Conservation (phyloP, 495 filamentous ascomycete genomes). For the Darksidea phi region DNA sequence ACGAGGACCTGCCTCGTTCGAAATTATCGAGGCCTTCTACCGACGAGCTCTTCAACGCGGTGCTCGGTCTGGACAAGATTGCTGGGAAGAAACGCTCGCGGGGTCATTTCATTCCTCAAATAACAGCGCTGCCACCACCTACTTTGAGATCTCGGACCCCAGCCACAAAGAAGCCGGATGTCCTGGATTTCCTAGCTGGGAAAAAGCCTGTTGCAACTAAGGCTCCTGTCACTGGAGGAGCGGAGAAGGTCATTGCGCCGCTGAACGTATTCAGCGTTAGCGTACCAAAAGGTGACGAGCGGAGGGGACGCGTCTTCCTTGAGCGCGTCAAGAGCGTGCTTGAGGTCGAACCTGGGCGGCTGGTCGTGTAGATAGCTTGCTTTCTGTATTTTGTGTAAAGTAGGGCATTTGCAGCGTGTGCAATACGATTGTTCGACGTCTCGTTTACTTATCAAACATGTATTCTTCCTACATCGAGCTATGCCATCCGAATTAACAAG, state of each 20-base stretch:
- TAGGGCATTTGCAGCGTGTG: background rate
- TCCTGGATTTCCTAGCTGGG: constrained; percentile 74
- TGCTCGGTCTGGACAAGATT: constrained; percentile 72
- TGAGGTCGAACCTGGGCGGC: constrained; percentile 75
- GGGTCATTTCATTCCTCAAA: constrained; percentile 69
- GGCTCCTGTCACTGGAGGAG: constrained; percentile 38
- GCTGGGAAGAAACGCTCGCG: constrained; percentile 47
- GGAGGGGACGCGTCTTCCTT: constrained; percentile 74
- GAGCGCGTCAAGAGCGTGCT: constrained; percentile 77
- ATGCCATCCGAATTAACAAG: no score
- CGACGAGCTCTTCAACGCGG: constrained; percentile 83
- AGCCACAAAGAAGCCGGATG: constrained; percentile 52
- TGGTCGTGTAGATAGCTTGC: constrained; percentile 55
- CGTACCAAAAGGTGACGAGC: constrained; percentile 74
- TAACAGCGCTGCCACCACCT: constrained; percentile 58
- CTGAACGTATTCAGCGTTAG: constrained; percentile 77
- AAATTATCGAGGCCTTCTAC: constrained; percentile 59
- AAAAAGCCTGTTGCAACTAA: constrained; percentile 42
- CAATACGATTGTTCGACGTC: background rate
- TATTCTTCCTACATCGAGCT: no score
- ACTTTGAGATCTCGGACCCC: constrained; percentile 36
- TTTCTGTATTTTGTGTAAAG: constrained; percentile 20
- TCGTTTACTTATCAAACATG: background rate
- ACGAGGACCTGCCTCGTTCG: constrained; percentile 74
- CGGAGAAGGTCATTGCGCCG: constrained; percentile 45